Percentiles rank a stretch among this genome's conserved stretches.
Conservation (phyloP, 768 basidiomycete species). For the Hypsizygus marmoreus region DNA sequence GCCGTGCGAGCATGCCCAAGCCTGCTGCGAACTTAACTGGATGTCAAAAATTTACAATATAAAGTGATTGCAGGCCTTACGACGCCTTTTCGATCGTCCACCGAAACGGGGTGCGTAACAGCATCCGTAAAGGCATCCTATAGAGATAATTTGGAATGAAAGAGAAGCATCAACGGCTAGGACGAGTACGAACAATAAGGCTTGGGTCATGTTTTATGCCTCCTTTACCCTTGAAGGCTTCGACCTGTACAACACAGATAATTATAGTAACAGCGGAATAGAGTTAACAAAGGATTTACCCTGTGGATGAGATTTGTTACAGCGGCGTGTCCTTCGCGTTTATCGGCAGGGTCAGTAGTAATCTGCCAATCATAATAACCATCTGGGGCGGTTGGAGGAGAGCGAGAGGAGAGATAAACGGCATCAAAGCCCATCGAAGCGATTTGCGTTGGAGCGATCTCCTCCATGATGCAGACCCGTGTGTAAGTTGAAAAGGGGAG, state of each 20-base stretch:
- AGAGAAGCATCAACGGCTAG: background rate
- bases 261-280: background rate
- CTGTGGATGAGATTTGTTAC: constrained; percentile 32
- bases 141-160: background rate
- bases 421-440: constrained; percentile 31
- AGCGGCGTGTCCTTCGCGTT: constrained; percentile 31
- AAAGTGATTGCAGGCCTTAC: constrained; percentile 15
- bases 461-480: background rate
- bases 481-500: background rate
- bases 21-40: constrained; percentile 26
- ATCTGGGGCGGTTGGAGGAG: constrained; percentile 40
- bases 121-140: constrained; percentile 33
- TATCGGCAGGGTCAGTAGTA: constrained; percentile 21
- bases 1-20: constrained; percentile 28
- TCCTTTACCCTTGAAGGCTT: constrained; percentile 24
- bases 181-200: constrained; percentile 21
- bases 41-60: background rate
- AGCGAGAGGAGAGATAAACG: constrained; percentile 33
- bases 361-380: constrained; percentile 46
- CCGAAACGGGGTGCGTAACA: constrained; percentile 30
- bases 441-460: constrained; percentile 23
- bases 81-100: constrained; percentile 43
- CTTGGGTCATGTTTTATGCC: constrained; percentile 22
- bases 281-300: constrained; percentile 12
- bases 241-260: constrained; percentile 10